A percentile compares a stretch with the other conserved stretches of the same genome.
Conservation (phyloP, 768 basidiomycete species). For the Pulveroboletus sp. region DNA sequence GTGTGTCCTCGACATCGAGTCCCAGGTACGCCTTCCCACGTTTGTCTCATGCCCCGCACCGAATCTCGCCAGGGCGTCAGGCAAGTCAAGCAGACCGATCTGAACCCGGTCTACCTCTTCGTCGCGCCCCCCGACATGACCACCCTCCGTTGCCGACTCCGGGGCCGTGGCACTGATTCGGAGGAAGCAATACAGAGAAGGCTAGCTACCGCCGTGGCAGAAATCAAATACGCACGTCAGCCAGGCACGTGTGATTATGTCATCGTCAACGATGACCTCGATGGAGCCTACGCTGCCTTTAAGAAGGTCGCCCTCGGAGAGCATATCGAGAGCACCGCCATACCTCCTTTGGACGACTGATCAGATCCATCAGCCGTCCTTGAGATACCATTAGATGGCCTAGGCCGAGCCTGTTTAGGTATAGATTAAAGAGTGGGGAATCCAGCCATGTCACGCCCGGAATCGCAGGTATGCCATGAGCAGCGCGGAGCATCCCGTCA, state of each 20-base stretch:
- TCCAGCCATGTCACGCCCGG: conserved; percentile 39
- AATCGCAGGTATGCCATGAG: conserved; percentile 88
- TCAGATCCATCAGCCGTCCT: background rate
- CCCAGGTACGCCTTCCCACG: conserved; percentile 52
- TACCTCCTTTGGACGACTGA: conserved; percentile 65
- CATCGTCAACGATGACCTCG: conserved; percentile 87
- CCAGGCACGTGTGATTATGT: conserved; percentile 73
- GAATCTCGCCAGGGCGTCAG: conserved; percentile 67
- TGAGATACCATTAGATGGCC: background rate
- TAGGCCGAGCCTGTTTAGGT: background rate
- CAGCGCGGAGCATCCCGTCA: conserved; percentile 81
- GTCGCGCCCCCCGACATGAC: conserved; percentile 82
- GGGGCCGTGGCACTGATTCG: conserved; percentile 79
- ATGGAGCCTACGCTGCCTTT: conserved; percentile 76
- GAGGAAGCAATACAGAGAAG: conserved; percentile 69
- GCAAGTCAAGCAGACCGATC: conserved; percentile 78
- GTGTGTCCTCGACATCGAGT: conserved; percentile 94
- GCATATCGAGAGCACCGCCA: conserved; percentile 49
- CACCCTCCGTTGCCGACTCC: conserved; percentile 66
- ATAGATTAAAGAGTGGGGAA: too few relatives aligned
- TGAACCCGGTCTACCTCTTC: conserved; percentile 88
- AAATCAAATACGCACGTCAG: conserved; percentile 81
- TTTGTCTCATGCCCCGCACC: background rate
- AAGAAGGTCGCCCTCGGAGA: conserved; percentile 74
- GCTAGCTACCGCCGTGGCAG: conserved; percentile 70